Base-by-base conservation (phyloP, 164 flowering plant species). In the Stephania yunnanensis region DNA sequence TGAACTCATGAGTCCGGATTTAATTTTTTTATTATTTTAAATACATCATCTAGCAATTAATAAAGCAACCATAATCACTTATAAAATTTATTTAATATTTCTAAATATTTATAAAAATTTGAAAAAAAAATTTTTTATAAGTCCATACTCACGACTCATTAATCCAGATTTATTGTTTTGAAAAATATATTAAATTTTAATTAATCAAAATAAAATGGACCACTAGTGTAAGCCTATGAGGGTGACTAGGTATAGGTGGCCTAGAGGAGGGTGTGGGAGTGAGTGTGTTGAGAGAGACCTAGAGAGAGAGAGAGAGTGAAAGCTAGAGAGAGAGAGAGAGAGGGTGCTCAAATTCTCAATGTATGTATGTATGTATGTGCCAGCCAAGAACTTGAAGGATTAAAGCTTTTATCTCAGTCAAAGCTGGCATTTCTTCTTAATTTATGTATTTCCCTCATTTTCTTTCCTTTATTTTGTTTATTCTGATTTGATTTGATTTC, bases 311-410 rank as follows among this genome's bases (percentile, higher is more conserved):
- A 50, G 73, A 69, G 79, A 76, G 85, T 80, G 88, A 25, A 25
- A 25, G 25, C 25, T 25, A 25, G 25, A 25, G 25, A 75, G 75
- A 58, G 71, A 58, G 71, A 25, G 25, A 25, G 25, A 25, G 73
- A 69, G 79, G 77, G 85, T 79, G 88, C 25, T 25, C 25, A 25
- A 25, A 25, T 25, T 25, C 25, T 25, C 25, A 25, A 25, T 25
- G 25, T 25, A 25, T 25, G 80, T 84, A 81, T 76, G 53, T 48
- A 69, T 30, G 22, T 25, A 61, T 61, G 61, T 89, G 97, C 95
- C 95, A 90, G 93, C 97, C 76, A 84, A 82, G 88, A 87, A 79
- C 74, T 85, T 78, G 88, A 87, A 84, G 89, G 92, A 87, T 88
- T 83, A 78, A 86, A 82, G 84, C 89, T 84, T 84, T 83, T 83